Conservation (phyloP, 78 protist genomes). For the Dictyostelium purpureum region DNA sequence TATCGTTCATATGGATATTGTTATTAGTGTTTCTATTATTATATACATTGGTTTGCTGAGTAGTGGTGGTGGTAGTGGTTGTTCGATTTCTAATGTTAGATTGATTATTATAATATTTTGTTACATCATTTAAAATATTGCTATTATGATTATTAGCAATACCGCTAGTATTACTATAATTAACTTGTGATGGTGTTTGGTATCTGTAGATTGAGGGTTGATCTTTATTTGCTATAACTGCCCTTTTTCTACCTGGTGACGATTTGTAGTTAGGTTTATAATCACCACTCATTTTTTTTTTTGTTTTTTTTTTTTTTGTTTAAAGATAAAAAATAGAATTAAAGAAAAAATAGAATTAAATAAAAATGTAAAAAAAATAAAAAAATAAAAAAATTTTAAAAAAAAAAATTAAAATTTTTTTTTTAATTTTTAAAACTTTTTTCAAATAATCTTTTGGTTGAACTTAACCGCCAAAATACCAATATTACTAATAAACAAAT, state of each 20-base stretch:
- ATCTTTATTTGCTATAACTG: neutral
- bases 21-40: neutral
- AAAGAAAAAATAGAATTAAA: neutral
- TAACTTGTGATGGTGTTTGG: neutral
- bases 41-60: no score
- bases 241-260: neutral
- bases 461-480: neutral
- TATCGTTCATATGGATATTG: neutral
- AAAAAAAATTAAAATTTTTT: neutral
- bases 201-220: conserved; percentile 1
- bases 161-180: neutral
- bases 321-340: neutral
- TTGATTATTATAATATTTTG: conserved; percentile 5
- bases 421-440: neutral
- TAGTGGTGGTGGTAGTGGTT: no score
- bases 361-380: neutral
- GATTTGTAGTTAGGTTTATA: neutral
- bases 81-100: neutral
- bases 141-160: neutral
- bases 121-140: neutral
- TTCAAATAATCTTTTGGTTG: neutral
- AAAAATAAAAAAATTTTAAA: neutral
- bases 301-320: neutral
- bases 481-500: neutral
- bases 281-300: neutral